Evolutionary conservation across 2,329 filamentous ascomycete species (phyloP).

Genomic region (Beauveria sp.): DNA sequence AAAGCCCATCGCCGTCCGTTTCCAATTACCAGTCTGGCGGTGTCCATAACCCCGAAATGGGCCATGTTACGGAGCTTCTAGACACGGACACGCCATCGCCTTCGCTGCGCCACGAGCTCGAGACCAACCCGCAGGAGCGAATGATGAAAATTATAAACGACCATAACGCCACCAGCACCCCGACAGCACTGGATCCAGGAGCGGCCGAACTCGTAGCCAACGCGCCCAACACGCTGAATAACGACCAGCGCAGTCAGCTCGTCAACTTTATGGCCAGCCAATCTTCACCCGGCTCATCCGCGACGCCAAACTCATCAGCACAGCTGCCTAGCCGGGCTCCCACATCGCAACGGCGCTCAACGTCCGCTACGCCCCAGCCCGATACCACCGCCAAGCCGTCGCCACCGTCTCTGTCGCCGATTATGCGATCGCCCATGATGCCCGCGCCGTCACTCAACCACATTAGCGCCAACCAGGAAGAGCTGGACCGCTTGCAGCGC

Average conservation of each 20-base stretch:
- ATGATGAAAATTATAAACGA: constrained; percentile 62
- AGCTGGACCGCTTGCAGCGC: constrained; percentile 71
- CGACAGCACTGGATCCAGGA: constrained; percentile 45
- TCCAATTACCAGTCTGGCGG: constrained; percentile 21
- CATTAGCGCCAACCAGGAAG: constrained; percentile 61
- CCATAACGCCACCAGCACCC: constrained; percentile 47
- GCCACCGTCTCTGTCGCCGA: constrained; percentile 39
- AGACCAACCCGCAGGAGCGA: constrained; percentile 49
- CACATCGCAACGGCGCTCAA: constrained; percentile 16
- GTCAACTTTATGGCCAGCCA: constrained; percentile 52
- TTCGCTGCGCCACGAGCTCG: constrained; percentile 47
- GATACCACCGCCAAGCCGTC: constrained; percentile 18
- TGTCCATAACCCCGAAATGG: constrained; percentile 38
- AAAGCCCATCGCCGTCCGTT: constrained; percentile 22
- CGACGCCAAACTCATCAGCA: constrained; percentile 14
- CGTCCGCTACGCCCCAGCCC: constrained; percentile 14
- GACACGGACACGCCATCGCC: constrained; percentile 46
- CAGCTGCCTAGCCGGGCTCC: constrained; percentile 5
- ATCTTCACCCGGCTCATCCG: constrained; percentile 19
- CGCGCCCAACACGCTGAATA: constrained; percentile 45
- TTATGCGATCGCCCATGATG: constrained; percentile 36
- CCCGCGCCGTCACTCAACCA: constrained; percentile 48
- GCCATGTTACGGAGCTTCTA: constrained; percentile 53
- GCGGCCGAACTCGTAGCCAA: constrained; percentile 43
- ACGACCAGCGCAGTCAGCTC: constrained; percentile 50